Evolutionary conservation across 73 alveolate genomes (phyloP).

Genomic region (Symbiodinium natans): DNA sequence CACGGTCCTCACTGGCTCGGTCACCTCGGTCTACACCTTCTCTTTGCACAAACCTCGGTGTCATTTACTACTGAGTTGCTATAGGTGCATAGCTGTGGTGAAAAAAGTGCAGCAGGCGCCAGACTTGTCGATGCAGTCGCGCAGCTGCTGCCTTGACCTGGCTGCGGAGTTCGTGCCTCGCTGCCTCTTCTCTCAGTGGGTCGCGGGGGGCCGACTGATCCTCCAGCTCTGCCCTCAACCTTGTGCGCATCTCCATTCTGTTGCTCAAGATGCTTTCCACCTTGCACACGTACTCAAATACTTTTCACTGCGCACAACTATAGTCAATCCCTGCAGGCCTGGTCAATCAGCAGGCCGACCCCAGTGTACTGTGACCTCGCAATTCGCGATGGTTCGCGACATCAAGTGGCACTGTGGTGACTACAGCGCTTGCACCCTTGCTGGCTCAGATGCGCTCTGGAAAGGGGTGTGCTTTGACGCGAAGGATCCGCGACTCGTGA

Average conservation of each 20-base stretch:
- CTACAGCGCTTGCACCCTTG: too few species aligned
- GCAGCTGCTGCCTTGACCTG: slow-evolving; percentile 20
- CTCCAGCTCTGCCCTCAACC: background rate
- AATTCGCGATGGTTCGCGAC: background rate
- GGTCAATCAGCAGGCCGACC: slow-evolving; percentile 48
- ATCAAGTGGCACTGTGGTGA: too few species aligned
- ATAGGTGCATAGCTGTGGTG: background rate
- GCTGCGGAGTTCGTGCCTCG: background rate
- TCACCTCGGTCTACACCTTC: background rate
- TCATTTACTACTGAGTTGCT: background rate
- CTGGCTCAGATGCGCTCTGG: too few species aligned
- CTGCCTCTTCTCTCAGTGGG: too few species aligned
- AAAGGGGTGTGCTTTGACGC: too few species aligned
- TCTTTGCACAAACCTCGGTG: background rate
- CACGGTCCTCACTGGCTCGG: too few species aligned
- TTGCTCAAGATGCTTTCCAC: background rate
- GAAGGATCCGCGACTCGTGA: too few species aligned
- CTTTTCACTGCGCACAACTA: too few species aligned
- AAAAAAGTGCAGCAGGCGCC: background rate
- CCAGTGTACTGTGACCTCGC: slow-evolving; percentile 61
- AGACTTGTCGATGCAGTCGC: background rate
- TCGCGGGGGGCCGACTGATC: background rate
- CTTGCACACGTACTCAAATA: background rate
- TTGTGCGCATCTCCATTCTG: background rate
- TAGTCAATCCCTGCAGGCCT: background rate